These are phyloP conservation scores for Neurospora pannonica DNA, from an alignment of 495 filamentous ascomycete species.

Conservation along the genomic window DNA sequence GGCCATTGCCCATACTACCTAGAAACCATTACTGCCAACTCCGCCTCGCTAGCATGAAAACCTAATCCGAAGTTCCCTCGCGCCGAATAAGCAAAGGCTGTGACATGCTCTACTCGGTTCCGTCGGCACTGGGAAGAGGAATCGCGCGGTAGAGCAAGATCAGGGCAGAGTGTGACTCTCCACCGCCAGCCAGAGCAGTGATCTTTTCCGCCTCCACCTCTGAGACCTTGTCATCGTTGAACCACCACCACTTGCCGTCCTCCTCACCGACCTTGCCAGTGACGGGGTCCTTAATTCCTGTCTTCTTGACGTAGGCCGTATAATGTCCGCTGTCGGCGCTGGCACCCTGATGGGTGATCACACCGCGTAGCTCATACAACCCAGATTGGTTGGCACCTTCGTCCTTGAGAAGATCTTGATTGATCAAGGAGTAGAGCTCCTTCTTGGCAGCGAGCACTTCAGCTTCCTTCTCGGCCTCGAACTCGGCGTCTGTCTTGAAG, in stretches of 20 bases:
- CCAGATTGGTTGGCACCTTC: constrained; percentile 83
- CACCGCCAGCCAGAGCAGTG: constrained; percentile 79
- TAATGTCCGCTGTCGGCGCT: constrained; percentile 98
- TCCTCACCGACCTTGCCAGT: constrained; percentile 65
- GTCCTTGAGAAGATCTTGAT: constrained; percentile 61
- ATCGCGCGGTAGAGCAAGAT: constrained; percentile 90
- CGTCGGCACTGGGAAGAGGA: constrained; percentile 43
- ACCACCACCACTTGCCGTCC: constrained; percentile 99
- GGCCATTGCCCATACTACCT: not conserved
- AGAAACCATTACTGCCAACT: not conserved
- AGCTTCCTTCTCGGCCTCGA: constrained; percentile 72
- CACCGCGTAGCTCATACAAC: constrained; percentile 85
- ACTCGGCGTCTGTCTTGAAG: constrained; percentile 87
- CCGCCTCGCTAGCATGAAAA: not conserved
- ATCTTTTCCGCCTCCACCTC: constrained; percentile 91
- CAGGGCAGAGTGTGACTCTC: constrained; percentile 91
- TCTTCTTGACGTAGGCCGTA: constrained; percentile 94
- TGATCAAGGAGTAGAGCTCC: constrained; percentile 66
- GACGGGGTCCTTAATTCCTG: constrained; percentile 51
- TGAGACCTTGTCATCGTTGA: constrained; percentile 95
- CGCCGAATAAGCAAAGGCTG: not conserved
- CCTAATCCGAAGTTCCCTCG: not conserved
- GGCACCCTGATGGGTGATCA: constrained; percentile 95
- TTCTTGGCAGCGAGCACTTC: constrained; percentile 70
- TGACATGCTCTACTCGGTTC: constrained; percentile 7